Percentiles rank a stretch among this genome's conserved stretches.
Conservation (phyloP, 805 yeast genomes). For the Candida sphagnicola region DNA sequence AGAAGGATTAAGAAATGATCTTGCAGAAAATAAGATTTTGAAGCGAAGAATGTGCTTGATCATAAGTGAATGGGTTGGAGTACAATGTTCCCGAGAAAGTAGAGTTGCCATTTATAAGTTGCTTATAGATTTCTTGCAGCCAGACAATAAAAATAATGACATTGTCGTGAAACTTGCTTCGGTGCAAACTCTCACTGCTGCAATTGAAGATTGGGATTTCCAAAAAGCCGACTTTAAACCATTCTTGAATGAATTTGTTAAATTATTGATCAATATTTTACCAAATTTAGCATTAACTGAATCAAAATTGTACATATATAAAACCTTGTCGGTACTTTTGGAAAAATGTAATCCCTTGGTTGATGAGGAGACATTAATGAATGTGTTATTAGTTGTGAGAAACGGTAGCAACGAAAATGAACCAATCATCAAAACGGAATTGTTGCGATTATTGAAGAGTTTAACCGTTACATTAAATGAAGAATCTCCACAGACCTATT, state of each 20-base stretch:
- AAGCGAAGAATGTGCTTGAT: slow-evolving; percentile 75
- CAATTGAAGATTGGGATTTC: slow-evolving; percentile 87
- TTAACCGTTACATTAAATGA: slow-evolving; percentile 53
- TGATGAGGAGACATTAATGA: slow-evolving; percentile 46
- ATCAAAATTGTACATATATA: slow-evolving; percentile 68
- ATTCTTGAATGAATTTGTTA: slow-evolving; percentile 51
- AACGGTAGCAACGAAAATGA: slow-evolving; percentile 43
- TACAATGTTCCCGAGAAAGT: slow-evolving; percentile 58
- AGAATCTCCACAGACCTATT: slow-evolving; percentile 45
- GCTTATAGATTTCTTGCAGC: slow-evolving; percentile 46
- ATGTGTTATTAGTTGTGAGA: slow-evolving; percentile 58
- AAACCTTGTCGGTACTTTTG: slow-evolving; percentile 60
- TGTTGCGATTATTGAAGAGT: slow-evolving; percentile 53
- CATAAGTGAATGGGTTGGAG: slow-evolving; percentile 75
- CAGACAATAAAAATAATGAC: slow-evolving; percentile 51
- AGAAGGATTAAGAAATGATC: slow-evolving; percentile 47
- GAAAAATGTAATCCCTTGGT: slow-evolving; percentile 64
- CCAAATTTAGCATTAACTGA: slow-evolving; percentile 58
- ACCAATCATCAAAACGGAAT: slow-evolving; percentile 35
- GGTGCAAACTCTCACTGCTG: slow-evolving; percentile 59
- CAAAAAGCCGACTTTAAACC: slow-evolving; percentile 64
- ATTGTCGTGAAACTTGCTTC: slow-evolving; percentile 78
- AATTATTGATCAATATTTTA: slow-evolving; percentile 47
- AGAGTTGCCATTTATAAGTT: slow-evolving; percentile 57
- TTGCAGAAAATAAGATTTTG: slow-evolving; percentile 51